Evolutionary conservation across 192 early-diverging fungal genomes (phyloP), one percentile per base, ranked within the genome.

Genomic region (Backusella westeae): DNA sequence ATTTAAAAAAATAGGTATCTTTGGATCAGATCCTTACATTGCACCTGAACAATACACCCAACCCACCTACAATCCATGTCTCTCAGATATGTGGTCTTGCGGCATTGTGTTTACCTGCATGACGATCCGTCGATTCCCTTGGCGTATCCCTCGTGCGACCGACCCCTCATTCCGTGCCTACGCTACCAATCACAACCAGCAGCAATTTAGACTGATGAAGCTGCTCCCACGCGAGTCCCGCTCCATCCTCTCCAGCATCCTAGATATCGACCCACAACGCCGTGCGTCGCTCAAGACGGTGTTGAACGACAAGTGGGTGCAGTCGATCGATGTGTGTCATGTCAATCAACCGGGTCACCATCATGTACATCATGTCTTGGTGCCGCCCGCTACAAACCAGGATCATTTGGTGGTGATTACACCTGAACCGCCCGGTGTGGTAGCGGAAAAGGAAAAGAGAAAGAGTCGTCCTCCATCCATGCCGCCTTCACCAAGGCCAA

Each of bases 31-130:
- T n/a, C n/a, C n/a, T n/a, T n/a, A n/a, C n/a, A n/a, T n/a, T n/a
- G n/a, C n/a, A n/a, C n/a, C n/a, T n/a, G n/a, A n/a, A n/a, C n/a
- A n/a, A n/a, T n/a, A 93, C 72, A 78, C 78, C 19, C 85, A 86
- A 6, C 85, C 85, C 23, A 87, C 90, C 49, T 96, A 98, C 76
- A 94, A 96, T 76, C 90, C 92, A 6, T 89, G 94, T 72, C 77
- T 84, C 9, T 91, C 94, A 0, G 97, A 98, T 85, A 84, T 98
- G 19, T 98, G 97, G 97, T 91, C 92, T 3, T 74, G 91, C 35
- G 97, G 94, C 52, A 95, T 98, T 70, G 95, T 97, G 69, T 95
- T 91, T 82, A 87, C 91, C 71, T 92, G 91, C 69, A 89, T 93
- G 88, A 85, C 85, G 14, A 79, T 91, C 29, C 87, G 89, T 35